Percentiles rank a stretch among this genome's conserved stretches.
Evolutionary conservation across 805 yeast genomes (phyloP).

Genomic region (Yarrowia hollandica): DNA sequence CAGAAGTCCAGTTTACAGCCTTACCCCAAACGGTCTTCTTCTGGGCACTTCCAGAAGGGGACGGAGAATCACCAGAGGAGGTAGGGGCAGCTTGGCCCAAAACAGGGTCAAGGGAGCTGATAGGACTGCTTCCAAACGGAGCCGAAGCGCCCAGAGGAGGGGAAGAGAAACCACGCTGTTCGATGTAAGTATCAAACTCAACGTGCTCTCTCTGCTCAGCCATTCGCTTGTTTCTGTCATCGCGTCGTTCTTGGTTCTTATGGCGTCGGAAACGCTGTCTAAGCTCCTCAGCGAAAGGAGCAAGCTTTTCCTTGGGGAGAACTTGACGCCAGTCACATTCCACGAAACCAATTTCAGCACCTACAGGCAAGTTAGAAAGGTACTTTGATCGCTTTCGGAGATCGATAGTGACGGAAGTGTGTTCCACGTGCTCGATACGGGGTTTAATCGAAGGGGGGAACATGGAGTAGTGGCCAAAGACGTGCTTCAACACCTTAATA

Average conservation of each 20-base stretch:
- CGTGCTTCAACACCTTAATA: constrained; percentile 63
- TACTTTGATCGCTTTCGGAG: constrained; percentile 65
- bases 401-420: constrained; percentile 65
- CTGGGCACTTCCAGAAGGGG: constrained; percentile 28
- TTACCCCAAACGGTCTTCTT: constrained; percentile 33
- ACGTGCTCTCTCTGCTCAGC: constrained; percentile 44
- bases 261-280: constrained; percentile 34
- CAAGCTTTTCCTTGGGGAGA: constrained; percentile 37
- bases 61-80: constrained; percentile 8
- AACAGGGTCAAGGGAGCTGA: constrained; percentile 15
- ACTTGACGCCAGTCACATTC: constrained; percentile 78
- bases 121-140: constrained; percentile 16
- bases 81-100: constrained; percentile 2
- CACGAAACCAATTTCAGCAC: constrained; percentile 77
- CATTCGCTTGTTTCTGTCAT: constrained; percentile 36
- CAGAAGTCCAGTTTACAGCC: constrained; percentile 31
- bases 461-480: constrained; percentile 59
- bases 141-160: constrained; percentile 25
- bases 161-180: constrained; percentile 26
- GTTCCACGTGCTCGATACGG: constrained; percentile 66
- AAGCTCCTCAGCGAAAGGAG: constrained; percentile 37
- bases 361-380: constrained; percentile 77
- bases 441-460: constrained; percentile 68
- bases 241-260: constrained; percentile 36
- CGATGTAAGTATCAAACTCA: constrained; percentile 23